A percentile compares a stretch with the other conserved stretches of the same genome.
These are phyloP conservation scores for Thozetella sp. DNA, from an alignment of 495 filamentous ascomycete species.

Conservation along the genomic window DNA sequence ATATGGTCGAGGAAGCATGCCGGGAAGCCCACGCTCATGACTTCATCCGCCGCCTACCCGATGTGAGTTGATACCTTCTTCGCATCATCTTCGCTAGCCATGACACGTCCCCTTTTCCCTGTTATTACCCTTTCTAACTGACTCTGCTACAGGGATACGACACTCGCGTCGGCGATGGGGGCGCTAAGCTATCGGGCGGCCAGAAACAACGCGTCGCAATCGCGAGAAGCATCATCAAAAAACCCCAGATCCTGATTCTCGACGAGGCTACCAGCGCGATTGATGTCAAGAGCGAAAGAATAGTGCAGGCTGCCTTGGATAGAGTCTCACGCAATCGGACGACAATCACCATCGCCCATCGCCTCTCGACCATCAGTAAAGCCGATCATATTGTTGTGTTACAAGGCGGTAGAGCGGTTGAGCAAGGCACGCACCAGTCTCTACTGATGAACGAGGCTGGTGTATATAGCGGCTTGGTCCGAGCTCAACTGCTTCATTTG, in stretches of 20 bases:
- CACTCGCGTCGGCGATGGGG: conserved; percentile 56
- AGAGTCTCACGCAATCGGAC: conserved; percentile 47
- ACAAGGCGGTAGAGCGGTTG: conserved; percentile 58
- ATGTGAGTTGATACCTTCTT: conserved; percentile 17
- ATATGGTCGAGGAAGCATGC: conserved; percentile 55
- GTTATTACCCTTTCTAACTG: conserved; percentile 4
- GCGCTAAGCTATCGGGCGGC: conserved; percentile 53
- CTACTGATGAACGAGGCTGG: conserved; percentile 52
- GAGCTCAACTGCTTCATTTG: conserved; percentile 40
- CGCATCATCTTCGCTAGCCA: not conserved
- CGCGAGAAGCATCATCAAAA: conserved; percentile 67
- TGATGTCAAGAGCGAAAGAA: conserved; percentile 49
- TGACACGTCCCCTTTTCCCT: not conserved
- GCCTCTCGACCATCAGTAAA: conserved; percentile 54
- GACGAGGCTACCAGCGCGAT: conserved; percentile 76
- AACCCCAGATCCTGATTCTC: conserved; percentile 73
- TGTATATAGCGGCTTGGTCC: conserved; percentile 48
- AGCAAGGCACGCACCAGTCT: conserved; percentile 66
- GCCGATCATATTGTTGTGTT: conserved; percentile 65
- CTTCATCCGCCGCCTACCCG: conserved; percentile 57
- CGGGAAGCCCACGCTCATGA: conserved; percentile 58
- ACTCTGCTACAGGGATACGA: conserved; percentile 46
- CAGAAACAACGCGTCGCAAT: conserved; percentile 66
- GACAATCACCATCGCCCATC: conserved; percentile 60
- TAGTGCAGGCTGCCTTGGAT: conserved; percentile 55